Conservation (phyloP, 805 yeast species). For the Starmerella floris region DNA sequence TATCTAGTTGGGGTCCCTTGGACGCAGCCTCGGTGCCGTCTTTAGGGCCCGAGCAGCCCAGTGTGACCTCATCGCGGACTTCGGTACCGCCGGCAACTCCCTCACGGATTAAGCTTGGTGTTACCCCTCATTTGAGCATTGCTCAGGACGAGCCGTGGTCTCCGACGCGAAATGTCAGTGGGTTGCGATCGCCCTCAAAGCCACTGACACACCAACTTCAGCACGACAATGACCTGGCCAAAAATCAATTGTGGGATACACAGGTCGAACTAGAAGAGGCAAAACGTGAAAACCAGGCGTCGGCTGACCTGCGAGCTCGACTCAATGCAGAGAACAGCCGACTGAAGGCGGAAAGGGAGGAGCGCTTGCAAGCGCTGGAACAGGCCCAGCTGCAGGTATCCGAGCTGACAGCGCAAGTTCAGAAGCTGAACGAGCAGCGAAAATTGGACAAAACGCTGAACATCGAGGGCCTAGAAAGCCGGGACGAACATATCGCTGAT, state of each 20-base stretch:
- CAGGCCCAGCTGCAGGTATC: slow-evolving; percentile 20
- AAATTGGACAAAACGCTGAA: neutral
- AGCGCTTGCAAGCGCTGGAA: slow-evolving; percentile 21
- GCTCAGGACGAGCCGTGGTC: slow-evolving; percentile 8
- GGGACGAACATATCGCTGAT: slow-evolving; percentile 9
- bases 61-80: too few relatives aligned
- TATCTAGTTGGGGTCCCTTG: too few relatives aligned
- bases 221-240: slow-evolving; percentile 20
- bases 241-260: slow-evolving; percentile 30
- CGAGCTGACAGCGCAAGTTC: slow-evolving; percentile 1
- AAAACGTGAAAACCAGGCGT: slow-evolving; percentile 11
- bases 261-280: slow-evolving; percentile 26
- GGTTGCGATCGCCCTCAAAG: slow-evolving; percentile 6
- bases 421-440: slow-evolving; percentile 2
- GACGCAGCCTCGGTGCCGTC: too few relatives aligned
- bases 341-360: slow-evolving; percentile 13
- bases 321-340: slow-evolving; percentile 12
- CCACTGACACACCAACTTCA: slow-evolving; percentile 5
- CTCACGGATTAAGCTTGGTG: neutral
- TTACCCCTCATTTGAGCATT: neutral
- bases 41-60: too few relatives aligned
- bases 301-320: slow-evolving; percentile 1
- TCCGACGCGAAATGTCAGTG: slow-evolving; percentile 17
- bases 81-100: neutral
- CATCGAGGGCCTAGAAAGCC: slow-evolving; percentile 3